These are phyloP conservation scores for Fusarium brachygibbosum DNA, from an alignment of 2,329 filamentous ascomycete genomes.

Conservation along the genomic window DNA sequence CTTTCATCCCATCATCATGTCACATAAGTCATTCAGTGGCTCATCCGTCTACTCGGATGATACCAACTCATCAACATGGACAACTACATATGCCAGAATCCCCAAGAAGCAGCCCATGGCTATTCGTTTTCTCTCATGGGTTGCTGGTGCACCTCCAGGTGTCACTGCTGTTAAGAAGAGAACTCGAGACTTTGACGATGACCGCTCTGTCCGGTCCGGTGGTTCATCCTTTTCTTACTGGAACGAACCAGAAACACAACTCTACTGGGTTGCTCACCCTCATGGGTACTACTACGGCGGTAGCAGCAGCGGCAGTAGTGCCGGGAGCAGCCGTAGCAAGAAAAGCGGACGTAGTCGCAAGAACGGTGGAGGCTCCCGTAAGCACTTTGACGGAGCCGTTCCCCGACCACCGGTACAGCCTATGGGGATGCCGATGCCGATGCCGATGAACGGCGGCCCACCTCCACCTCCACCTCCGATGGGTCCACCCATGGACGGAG, in stretches of 20 bases:
- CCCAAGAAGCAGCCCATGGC: slow-evolving; percentile 45
- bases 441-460: slow-evolving; percentile 35
- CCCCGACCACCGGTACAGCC: slow-evolving; percentile 37
- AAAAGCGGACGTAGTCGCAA: slow-evolving; percentile 41
- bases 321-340: slow-evolving; percentile 36
- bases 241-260: slow-evolving; percentile 42
- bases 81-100: slow-evolving; percentile 43
- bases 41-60: slow-evolving; percentile 46
- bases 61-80: slow-evolving; percentile 46
- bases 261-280: slow-evolving; percentile 45
- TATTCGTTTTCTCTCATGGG: slow-evolving; percentile 49
- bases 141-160: slow-evolving; percentile 45
- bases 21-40: slow-evolving; percentile 24
- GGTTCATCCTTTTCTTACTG: slow-evolving; percentile 43
- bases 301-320: slow-evolving; percentile 36
- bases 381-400: slow-evolving; percentile 46
- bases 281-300: slow-evolving; percentile 30
- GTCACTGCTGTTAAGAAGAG: slow-evolving; percentile 49
- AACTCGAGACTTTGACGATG: slow-evolving; percentile 45
- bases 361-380: slow-evolving; percentile 33
- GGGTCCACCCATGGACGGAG: slow-evolving; percentile 40
- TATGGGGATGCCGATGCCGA: slow-evolving; percentile 25
- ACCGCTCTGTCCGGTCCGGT: slow-evolving; percentile 42
- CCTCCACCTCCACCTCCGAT: slow-evolving; percentile 39
- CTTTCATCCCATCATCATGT: slow-evolving; percentile 16